Evolutionary conservation across 2,329 filamentous ascomycete species (phyloP).

Genomic region (Periglandula ipomoeae): DNA sequence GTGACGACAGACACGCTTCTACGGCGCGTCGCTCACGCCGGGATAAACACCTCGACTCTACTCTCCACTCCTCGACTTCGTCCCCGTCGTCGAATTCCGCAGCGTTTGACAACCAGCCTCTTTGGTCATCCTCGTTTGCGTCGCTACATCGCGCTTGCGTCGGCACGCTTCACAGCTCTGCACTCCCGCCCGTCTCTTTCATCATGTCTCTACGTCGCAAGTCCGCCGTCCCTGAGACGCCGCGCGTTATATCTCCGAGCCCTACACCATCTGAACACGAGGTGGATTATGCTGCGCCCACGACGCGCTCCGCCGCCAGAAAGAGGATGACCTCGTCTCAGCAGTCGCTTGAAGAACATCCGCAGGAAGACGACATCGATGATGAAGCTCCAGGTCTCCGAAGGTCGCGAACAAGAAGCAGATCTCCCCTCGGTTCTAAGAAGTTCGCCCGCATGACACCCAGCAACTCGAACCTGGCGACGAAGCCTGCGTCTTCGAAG

Average conservation of each 20-base stretch:
- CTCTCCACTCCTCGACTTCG: not conserved
- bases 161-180: conserved; percentile 46
- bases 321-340: conserved; percentile 46
- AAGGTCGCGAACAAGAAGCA: conserved; percentile 61
- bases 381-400: conserved; percentile 37
- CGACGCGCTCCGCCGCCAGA: conserved; percentile 63
- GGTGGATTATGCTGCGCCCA: conserved; percentile 54
- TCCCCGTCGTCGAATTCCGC: conserved; percentile 1
- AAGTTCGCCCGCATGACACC: conserved; percentile 45
- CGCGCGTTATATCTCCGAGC: conserved; percentile 83
- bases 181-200: conserved; percentile 51
- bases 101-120: conserved; percentile 12
- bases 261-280: conserved; percentile 45
- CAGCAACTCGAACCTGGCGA: conserved; percentile 31
- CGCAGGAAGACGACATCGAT: conserved; percentile 40
- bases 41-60: conserved; percentile 40
- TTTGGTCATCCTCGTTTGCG: conserved; percentile 39
- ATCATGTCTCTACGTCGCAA: conserved; percentile 44
- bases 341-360: conserved; percentile 49
- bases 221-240: conserved; percentile 58
- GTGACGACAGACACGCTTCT: conserved; percentile 13
- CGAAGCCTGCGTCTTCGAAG: conserved; percentile 16
- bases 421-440: conserved; percentile 52
- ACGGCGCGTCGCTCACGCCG: conserved; percentile 33
- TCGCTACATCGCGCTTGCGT: conserved; percentile 41